Base-by-base conservation (phyloP, 2,329 filamentous ascomycete genomes). In the Pyrenophora teres region DNA sequence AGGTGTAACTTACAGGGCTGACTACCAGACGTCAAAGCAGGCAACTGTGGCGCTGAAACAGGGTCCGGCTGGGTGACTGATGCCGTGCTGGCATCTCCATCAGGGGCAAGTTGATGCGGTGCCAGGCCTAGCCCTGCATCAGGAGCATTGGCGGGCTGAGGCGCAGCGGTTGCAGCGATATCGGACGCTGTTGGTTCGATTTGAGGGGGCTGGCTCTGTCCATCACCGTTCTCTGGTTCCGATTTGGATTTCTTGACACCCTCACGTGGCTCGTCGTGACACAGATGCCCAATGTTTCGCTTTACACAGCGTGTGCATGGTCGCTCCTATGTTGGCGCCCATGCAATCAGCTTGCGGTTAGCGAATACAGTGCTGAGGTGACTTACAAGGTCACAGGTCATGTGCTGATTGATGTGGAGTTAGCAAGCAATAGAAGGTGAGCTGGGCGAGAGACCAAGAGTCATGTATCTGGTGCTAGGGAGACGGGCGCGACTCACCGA, bases 291-390 rank as follows among this genome's bases (percentile, higher is more conserved):
- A 75, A 99, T 99, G 78, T 96, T 96, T 71, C 94, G 88, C 79
- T 97, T 99, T 77, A 97, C 90, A 81, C 94, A 99, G 78, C 94
- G 86, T 68, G 91, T 93, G 83, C 94, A 99, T 69, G 94, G 94
- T 73, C 94, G 88, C 80, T 96, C 91, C 91, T 95, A 75, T 67
- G 69, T 71, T 63, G 10, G 39, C 23, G 65, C 63, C 59, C 54
- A 67, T 40, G 39, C 35, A 35, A 71, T 76, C 60, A 76, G 73
- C 60, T 59, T 59, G 68, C 62, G 69, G 64, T 27, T 40, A 39
- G 19, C 15, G 36, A 52, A 46, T 35, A 59, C 32, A 33, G 50
- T 38, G 35, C 32, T 50, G 27, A 43, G 38, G 46, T 40, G 47
- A 64, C 75, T 68, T 68, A 77, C 75, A 45, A 80, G 76, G 65